Base-by-base conservation (phyloP, 2,329 filamentous ascomycete genomes). In the Ophiosphaerella herpotricha region DNA sequence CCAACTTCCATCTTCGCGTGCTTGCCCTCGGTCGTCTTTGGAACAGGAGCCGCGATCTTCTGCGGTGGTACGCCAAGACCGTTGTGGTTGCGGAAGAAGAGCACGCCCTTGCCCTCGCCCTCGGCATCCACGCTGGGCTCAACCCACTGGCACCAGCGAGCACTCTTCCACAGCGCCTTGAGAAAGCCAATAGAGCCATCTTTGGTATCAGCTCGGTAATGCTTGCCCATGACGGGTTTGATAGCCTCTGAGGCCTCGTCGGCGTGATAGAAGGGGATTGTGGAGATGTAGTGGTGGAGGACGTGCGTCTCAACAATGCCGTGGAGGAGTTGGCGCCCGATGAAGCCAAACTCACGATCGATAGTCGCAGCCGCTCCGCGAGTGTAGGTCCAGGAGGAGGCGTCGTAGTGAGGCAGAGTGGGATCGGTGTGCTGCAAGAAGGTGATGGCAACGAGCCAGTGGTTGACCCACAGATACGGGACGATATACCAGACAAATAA, bases 241-340 rank as follows among this genome's bases (percentile, higher is more conserved):
- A 97, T 96, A 68, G 92, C 92, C 65, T 97, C 92, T 65, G 86
- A 88, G 50, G 93, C 92, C 79, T 97, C 92, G 64, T 96, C 91
- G 70, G 92, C 93, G 75, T 97, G 83, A 80, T 97, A 97, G 80
- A 97, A 97, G 56, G 93, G 93, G 62, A 97, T 97, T 69, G 86
- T 90, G 77, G 89, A 93, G 74, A 97, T 85, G 77, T 96, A 97
- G 84, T 97, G 93, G 82, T 97, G 93, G 54, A 96, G 89, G 52
- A 97, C 93, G 78, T 97, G 93, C 41, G 93, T 97, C 82, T 97
- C 93, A 74, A 97, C 88, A 76, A 97, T 97, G 68, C 92, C 93
- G 82, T 97, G 93, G 74, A 97, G 82, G 54, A 97, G 83, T 64
- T 88, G 83, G 66, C 91, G 91, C 53, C 93, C 93, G 70, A 97